Conservation (phyloP, 176 grass and related monocot species). For the Rhipidocladum racemiflorum region DNA sequence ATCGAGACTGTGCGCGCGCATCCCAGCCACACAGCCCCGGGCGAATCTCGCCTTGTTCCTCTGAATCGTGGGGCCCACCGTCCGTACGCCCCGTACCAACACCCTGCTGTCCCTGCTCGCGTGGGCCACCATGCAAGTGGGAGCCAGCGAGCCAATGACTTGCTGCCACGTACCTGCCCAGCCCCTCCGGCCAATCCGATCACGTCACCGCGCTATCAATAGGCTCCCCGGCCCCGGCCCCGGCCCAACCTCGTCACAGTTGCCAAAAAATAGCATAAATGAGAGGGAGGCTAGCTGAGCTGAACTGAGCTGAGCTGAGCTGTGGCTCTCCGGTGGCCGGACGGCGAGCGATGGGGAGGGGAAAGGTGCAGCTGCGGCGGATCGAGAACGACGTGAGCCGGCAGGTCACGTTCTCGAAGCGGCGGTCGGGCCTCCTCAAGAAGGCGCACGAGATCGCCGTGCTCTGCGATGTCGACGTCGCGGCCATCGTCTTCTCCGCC, state of each 20-base stretch:
- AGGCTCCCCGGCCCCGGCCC: background rate
- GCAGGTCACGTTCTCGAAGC: slow-evolving; percentile 80
- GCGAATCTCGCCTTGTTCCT: no score
- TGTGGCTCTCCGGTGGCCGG: background rate
- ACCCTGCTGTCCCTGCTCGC: background rate
- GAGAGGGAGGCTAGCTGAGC: background rate
- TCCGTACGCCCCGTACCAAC: background rate
- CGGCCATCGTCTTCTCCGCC: slow-evolving; percentile 58
- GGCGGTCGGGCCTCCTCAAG: slow-evolving; percentile 57
- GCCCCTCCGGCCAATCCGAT: background rate
- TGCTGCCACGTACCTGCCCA: background rate
- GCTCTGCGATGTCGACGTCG: slow-evolving; percentile 66
- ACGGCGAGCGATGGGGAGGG: slow-evolving; percentile 23
- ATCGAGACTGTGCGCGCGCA: no score
- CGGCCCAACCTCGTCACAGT: background rate
- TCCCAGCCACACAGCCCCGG: no score
- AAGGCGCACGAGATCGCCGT: slow-evolving; percentile 71
- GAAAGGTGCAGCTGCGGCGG: slow-evolving; percentile 55
- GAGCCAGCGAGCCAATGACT: background rate
- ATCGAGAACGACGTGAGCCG: slow-evolving; percentile 74
- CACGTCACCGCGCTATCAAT: background rate
- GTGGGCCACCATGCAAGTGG: background rate
- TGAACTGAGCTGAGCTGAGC: background rate
- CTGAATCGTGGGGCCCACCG: background rate
- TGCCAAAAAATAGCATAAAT: background rate